Conservation (phyloP, 345 rosid species). For the Pelargonium nanum region DNA sequence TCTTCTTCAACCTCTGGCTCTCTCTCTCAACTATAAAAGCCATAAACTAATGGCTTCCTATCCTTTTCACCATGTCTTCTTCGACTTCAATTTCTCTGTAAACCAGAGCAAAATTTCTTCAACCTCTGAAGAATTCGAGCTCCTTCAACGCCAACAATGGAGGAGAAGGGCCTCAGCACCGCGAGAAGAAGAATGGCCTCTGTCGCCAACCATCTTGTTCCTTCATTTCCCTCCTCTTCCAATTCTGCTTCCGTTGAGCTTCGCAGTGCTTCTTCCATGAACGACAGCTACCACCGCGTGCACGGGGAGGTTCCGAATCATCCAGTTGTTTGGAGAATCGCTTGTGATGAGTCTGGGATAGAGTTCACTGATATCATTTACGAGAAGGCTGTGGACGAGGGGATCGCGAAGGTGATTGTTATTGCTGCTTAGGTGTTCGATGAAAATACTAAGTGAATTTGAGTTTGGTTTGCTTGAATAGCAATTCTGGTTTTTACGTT, state of each 20-base stretch:
- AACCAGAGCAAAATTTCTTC: no score
- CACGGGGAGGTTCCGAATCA: slow-evolving; percentile 58
- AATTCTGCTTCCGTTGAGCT: slow-evolving; percentile 12
- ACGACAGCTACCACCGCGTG: slow-evolving; percentile 58
- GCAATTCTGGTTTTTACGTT: background rate
- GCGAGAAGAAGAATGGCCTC: slow-evolving; percentile 43
- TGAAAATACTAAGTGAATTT: background rate
- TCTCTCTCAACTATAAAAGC: no score
- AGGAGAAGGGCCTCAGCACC: slow-evolving; percentile 23
- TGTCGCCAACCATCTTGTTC: slow-evolving; percentile 41
- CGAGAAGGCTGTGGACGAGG: slow-evolving; percentile 77
- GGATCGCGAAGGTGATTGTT: slow-evolving; percentile 61
- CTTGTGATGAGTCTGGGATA: slow-evolving; percentile 26
- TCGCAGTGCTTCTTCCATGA: slow-evolving; percentile 31
- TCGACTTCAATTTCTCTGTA: no score
- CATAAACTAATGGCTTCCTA: no score
- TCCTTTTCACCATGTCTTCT: no score
- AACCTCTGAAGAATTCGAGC: background rate
- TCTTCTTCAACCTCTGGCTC: no score
- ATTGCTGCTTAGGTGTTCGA: background rate
- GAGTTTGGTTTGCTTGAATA: background rate
- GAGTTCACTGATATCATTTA: slow-evolving; percentile 65
- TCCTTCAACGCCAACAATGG: slow-evolving; percentile 16
- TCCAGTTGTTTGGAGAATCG: slow-evolving; percentile 50
- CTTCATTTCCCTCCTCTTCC: slow-evolving; percentile 10